Percentiles rank a stretch among this genome's conserved stretches.
phyloP scores from a whole-genome alignment of 1,139 yeast genomes.

The Kurtzmaniella quercitrusa region DNA sequence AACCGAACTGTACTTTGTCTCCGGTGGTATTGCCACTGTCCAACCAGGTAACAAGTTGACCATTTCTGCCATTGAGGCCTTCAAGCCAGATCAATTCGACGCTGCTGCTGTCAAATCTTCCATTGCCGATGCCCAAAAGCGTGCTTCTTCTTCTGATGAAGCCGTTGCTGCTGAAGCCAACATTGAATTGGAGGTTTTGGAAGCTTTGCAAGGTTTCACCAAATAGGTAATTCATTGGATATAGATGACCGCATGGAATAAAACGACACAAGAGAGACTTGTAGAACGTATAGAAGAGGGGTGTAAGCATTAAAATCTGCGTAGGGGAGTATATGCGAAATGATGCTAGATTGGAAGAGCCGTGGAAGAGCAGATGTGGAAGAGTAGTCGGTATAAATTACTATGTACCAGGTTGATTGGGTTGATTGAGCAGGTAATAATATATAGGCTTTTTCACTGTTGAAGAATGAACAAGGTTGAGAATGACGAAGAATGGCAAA shows the following conservation, averaged over 20 bases:
- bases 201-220: constrained; percentile 86
- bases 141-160: constrained; percentile 80
- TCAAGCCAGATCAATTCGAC: constrained; percentile 86
- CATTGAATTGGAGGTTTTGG: constrained; percentile 93
- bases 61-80: constrained; percentile 94
- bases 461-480: too few species aligned
- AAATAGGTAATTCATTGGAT: constrained; percentile 42
- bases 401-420: too few species aligned
- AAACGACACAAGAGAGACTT: neutral
- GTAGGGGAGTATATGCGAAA: too few species aligned
- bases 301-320: too few species aligned
- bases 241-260: constrained; percentile 3
- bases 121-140: constrained; percentile 93
- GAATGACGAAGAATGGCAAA: too few species aligned
- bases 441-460: too few species aligned
- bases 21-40: constrained; percentile 97
- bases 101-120: constrained; percentile 73
- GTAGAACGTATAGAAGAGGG: neutral
- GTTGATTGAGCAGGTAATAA: too few species aligned
- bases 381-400: too few species aligned
- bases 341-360: too few species aligned
- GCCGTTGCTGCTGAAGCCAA: constrained; percentile 90
- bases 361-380: too few species aligned
- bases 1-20: constrained; percentile 77
- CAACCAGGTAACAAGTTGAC: constrained; percentile 91